These are phyloP conservation scores for Sphagnurus paluster DNA, from an alignment of 1,284 basidiomycete genomes.

Conservation along the genomic window DNA sequence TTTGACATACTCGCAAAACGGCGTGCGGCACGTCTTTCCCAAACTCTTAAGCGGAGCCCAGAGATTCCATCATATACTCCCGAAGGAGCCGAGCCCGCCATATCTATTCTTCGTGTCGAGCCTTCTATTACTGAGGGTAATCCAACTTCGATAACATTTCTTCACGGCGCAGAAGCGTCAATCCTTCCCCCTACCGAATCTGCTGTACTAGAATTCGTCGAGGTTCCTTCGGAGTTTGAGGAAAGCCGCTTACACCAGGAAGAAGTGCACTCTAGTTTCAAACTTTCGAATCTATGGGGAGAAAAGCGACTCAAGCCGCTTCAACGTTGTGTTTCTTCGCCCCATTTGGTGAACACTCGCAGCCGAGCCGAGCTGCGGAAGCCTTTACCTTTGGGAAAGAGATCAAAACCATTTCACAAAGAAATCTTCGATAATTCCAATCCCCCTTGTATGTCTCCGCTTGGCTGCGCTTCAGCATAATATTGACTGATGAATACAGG, in stretches of 20 bases:
- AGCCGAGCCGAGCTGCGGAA: constrained; percentile 3
- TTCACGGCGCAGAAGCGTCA: constrained; percentile 1
- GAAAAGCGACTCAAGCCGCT: constrained; percentile 19
- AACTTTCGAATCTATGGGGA: constrained; percentile 18
- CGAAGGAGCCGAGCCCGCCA: neutral
- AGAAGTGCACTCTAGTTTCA: constrained; percentile 11
- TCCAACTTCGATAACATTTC: constrained; percentile 14
- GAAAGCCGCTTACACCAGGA: no score
- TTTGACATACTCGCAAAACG: neutral
- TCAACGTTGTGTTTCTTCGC: constrained; percentile 20
- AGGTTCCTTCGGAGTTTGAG: constrained; percentile 18
- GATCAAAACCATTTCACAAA: constrained; percentile 9
- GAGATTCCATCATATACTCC: constrained; percentile 1
- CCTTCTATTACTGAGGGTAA: constrained; percentile 14
- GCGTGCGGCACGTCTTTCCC: constrained; percentile 1
- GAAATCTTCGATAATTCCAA: constrained; percentile 1
- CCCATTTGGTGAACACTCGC: constrained; percentile 15
- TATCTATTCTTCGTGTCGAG: neutral
- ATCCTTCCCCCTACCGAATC: constrained; percentile 2
- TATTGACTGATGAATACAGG: constrained; percentile 12
- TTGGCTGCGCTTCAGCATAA: neutral
- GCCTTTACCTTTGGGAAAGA: constrained; percentile 7
- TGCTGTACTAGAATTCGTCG: constrained; percentile 13
- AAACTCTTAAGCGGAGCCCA: neutral
- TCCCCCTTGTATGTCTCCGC: constrained; percentile 9